Conservation (phyloP, 495 filamentous ascomycete genomes). For the Daldinia decipiens region DNA sequence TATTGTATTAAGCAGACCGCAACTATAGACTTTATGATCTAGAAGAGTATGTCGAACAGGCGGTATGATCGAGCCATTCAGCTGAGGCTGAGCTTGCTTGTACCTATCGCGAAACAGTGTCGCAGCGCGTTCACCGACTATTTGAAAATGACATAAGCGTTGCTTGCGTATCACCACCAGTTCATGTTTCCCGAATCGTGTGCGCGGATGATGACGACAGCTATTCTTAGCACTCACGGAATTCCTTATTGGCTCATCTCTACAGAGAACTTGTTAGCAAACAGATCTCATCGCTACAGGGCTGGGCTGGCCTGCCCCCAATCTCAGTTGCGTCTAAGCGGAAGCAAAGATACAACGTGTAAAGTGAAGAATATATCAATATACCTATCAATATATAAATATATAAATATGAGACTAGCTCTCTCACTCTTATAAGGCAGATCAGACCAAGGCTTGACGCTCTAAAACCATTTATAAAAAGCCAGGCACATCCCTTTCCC, state of each 20-base stretch:
- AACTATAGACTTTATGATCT: slow-evolving; percentile 15
- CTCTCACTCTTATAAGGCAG: slow-evolving; percentile 5
- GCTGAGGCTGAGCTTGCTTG: slow-evolving; percentile 27
- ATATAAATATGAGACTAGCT: slow-evolving; percentile 11
- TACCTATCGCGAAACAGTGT: slow-evolving; percentile 9
- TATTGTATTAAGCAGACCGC: slow-evolving; percentile 37
- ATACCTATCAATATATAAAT: slow-evolving; percentile 31
- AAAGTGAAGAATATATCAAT: slow-evolving; percentile 20
- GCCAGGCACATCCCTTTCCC: neutral
- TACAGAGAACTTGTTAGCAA: slow-evolving; percentile 29
- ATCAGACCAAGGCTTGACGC: too few species aligned
- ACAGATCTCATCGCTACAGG: slow-evolving; percentile 29
- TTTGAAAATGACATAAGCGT: slow-evolving; percentile 40
- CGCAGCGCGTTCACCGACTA: slow-evolving; percentile 36
- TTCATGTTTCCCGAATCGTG: slow-evolving; percentile 22
- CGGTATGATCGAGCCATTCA: slow-evolving; percentile 24
- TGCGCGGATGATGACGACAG: slow-evolving; percentile 11
- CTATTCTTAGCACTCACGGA: slow-evolving; percentile 27
- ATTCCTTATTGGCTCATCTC: slow-evolving; percentile 22
- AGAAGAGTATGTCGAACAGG: slow-evolving; percentile 10
- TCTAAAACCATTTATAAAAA: neutral
- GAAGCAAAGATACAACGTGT: neutral
- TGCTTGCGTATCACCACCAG: slow-evolving; percentile 21
- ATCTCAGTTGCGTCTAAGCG: neutral
- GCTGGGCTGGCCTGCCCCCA: slow-evolving; percentile 22